Conservation (phyloP, 2,329 filamentous ascomycete species). For the Lachnellula occidentalis region DNA sequence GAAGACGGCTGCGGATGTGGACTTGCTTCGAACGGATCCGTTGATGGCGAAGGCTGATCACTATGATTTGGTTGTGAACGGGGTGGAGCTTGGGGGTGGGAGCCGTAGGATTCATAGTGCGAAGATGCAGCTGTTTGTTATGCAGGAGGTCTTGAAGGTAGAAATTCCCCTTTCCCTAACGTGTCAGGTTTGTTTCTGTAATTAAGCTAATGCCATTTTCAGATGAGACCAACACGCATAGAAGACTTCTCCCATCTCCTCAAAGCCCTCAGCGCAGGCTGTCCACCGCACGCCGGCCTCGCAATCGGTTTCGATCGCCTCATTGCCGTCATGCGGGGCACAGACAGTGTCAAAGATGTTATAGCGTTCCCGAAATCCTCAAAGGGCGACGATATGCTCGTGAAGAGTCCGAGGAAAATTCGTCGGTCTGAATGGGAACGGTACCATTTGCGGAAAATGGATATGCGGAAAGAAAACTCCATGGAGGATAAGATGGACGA, state of each 20-base stretch:
- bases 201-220: background rate
- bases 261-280: conserved; percentile 74
- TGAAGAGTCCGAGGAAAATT: conserved; percentile 68
- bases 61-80: conserved; percentile 95
- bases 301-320: conserved; percentile 89
- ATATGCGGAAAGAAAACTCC: background rate
- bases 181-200: background rate
- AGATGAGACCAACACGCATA: conserved; percentile 52
- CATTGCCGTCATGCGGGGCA: conserved; percentile 71
- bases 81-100: conserved; percentile 88
- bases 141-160: conserved; percentile 70
- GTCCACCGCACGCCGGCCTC: conserved; percentile 91
- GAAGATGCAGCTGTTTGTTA: conserved; percentile 75
- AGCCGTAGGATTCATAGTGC: conserved; percentile 87
- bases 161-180: background rate
- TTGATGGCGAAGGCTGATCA: conserved; percentile 73
- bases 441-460: conserved; percentile 20
- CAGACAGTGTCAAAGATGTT: conserved; percentile 78
- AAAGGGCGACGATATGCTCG: conserved; percentile 79
- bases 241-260: conserved; percentile 80
- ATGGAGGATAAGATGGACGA: background rate
- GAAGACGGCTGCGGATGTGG: conserved; percentile 63
- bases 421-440: conserved; percentile 42
- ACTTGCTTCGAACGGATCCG: conserved; percentile 67
- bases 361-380: conserved; percentile 96